Base-by-base conservation (phyloP, 768 basidiomycete species). In the Pleurotus ostreatus region DNA sequence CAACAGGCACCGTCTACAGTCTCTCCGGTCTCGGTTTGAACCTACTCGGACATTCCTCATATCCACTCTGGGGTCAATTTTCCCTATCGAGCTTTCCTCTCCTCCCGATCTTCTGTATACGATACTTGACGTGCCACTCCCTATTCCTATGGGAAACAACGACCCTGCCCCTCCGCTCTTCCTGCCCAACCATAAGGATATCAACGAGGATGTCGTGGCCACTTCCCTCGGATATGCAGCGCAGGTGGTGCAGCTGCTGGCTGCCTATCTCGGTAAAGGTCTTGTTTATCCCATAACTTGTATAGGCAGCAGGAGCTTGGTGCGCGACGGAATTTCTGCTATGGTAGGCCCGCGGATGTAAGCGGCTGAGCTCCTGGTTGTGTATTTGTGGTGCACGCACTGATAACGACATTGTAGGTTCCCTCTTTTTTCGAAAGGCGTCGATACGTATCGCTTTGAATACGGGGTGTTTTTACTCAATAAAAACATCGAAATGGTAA, bases 401-500 rank as follows among this genome's bases (percentile, higher is more conserved):
- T 20, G 43, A 54, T 55, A 34, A 47, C 38, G 15, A 16, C 30
- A 13, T 4, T 57, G 26, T 53, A 97, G 95, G 81, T 99, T 98
- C 69, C 97, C 97, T 15, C 74, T 99, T 26, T 99, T 93, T 70
- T 87, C 92, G 1, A 91, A 84, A 72, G 94, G 95, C 4, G 95
- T 98, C 57, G 97, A 98, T 67, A 89, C 88, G 43, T 98, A 98
- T 71, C 81, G 97, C 22, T 99, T 96, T 65, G 96, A 98, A 70
- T 99, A 98, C 74, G 97, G 87, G 3, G 96, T 98, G 3, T 98
- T 94, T 70, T 72, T 99, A 41, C 77, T 98, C 30, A 99, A 99
- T 75, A 99, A 98, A 71, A 80, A 99, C 70, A 94, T 99, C 61
- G 96, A 99, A 74, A 78, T 94, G 82, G 94, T 95, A 61, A 59